These are phyloP conservation scores for Paspalum notatum DNA, from an alignment of 176 grass and related monocot genomes.

Conservation along the genomic window DNA sequence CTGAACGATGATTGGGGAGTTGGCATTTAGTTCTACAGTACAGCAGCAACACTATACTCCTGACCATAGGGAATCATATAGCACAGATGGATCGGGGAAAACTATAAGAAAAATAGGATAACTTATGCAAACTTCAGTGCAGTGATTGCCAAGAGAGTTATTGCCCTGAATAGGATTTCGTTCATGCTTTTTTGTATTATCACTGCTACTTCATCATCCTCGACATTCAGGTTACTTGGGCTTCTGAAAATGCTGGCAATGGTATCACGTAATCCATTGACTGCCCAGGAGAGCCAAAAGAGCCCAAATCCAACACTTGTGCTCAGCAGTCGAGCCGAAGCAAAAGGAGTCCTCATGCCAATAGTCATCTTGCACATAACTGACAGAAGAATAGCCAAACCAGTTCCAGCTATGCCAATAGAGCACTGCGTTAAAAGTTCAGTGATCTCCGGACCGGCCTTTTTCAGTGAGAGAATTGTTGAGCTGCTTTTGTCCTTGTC, in stretches of 20 bases:
- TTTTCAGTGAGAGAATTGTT: constrained; percentile 64
- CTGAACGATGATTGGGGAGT: constrained; percentile 21
- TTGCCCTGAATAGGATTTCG: constrained; percentile 67
- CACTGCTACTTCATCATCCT: constrained; percentile 59
- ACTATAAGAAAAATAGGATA: neutral
- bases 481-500: constrained; percentile 52
- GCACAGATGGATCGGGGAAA: neutral
- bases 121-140: constrained; percentile 68
- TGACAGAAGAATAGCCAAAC: constrained; percentile 84
- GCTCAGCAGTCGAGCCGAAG: constrained; percentile 59
- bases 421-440: constrained; percentile 82
- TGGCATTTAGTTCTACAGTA: constrained; percentile 36
- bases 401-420: constrained; percentile 83
- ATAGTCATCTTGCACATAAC: constrained; percentile 69
- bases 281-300: constrained; percentile 85
- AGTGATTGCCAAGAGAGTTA: constrained; percentile 62
- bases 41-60: constrained; percentile 15
- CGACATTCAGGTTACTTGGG: constrained; percentile 42
- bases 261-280: constrained; percentile 72
- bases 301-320: constrained; percentile 82
- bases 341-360: constrained; percentile 54
- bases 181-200: constrained; percentile 63
- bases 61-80: constrained; percentile 38
- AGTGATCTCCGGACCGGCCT: constrained; percentile 64
- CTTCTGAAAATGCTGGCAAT: constrained; percentile 56